Evolutionary conservation across 805 yeast genomes (phyloP).

Genomic region (Candida insectorum): DNA sequence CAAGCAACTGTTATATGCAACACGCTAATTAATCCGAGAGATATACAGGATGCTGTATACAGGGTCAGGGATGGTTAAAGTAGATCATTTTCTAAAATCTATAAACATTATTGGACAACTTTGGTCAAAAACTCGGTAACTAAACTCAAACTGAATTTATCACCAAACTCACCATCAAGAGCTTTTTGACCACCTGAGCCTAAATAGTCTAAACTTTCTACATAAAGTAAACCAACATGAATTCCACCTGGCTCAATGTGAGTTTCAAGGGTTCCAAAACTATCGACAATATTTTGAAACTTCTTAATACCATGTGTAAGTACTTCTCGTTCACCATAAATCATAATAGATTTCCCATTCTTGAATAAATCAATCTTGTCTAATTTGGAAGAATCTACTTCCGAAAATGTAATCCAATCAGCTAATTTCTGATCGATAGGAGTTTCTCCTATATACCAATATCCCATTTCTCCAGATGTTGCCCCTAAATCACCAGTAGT

Average conservation of each 20-base stretch:
- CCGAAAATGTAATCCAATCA: constrained; percentile 19
- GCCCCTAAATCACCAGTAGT: constrained; percentile 32
- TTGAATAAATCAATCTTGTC: constrained; percentile 22
- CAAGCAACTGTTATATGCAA: no score
- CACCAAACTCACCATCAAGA: constrained; percentile 21
- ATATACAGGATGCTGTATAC: no score
- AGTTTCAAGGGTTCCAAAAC: constrained; percentile 16
- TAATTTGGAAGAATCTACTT: constrained; percentile 21
- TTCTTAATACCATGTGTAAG: constrained; percentile 27
- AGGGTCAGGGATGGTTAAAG: no score
- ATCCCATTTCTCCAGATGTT: constrained; percentile 25
- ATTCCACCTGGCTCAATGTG: constrained; percentile 31
- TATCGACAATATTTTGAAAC: constrained; percentile 18
- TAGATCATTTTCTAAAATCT: no score
- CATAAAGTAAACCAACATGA: constrained; percentile 31
- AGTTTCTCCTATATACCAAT: constrained; percentile 23
- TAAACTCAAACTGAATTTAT: constrained; percentile 11
- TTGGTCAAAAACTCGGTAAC: constrained; percentile 5
- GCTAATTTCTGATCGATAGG: constrained; percentile 7
- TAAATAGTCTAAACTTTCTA: constrained; percentile 30
- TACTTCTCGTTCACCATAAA: constrained; percentile 33
- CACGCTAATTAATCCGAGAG: no score
- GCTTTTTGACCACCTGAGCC: constrained; percentile 21
- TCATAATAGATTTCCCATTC: constrained; percentile 18
- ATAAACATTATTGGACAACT: not conserved